Evolutionary conservation across 1,284 basidiomycete species (phyloP), one percentile per base, ranked within the genome.

Genomic region (Trichosporon sp.): DNA sequence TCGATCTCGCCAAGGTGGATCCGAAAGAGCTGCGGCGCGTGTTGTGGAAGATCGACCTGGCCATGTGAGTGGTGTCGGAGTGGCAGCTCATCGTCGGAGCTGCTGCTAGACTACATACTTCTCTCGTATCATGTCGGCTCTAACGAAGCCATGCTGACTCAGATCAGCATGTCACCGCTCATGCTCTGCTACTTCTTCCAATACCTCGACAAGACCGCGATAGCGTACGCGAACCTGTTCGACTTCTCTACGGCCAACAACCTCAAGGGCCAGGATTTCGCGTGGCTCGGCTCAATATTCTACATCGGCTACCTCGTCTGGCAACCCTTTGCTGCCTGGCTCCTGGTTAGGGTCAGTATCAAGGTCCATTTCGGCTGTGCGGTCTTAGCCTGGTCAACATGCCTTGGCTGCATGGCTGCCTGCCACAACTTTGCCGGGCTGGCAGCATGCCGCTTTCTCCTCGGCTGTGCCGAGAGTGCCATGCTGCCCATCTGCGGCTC

Each of bases 121-220:
- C 21, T 25, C 25, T n/a, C n/a, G n/a, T n/a, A n/a, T n/a, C n/a
- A n/a, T n/a, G n/a, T n/a, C n/a, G n/a, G n/a, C n/a, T n/a, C n/a
- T n/a, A n/a, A n/a, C n/a, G n/a, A n/a, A n/a, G n/a, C n/a, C n/a
- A 14, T 7, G 23, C 44, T 49, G 23, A 52, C 13, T 4, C 9
- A n/a, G n/a, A n/a, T 2, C 46, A 49, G 46, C 25, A 49, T 49
- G 46, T 25, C 46, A 25, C 46, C 46, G 25, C 46, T 49, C 11
- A 49, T 49, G 46, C 25, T 49, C 10, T 49, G 46, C 60, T 68
- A 65, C 52, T 73, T 74, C 36, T 69, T 63, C 40, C 71, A 74
- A 61, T 72, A 75, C 59, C 69, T 73, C 31, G 73, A 75, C 65
- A 75, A 75, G 64, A 68, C 68, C 7, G 63, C 67, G 36, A 44